Evolutionary conservation across 441 rosid genomes (phyloP), one percentile per base, ranked within the genome.

Genomic region (Erodium texanum): DNA sequence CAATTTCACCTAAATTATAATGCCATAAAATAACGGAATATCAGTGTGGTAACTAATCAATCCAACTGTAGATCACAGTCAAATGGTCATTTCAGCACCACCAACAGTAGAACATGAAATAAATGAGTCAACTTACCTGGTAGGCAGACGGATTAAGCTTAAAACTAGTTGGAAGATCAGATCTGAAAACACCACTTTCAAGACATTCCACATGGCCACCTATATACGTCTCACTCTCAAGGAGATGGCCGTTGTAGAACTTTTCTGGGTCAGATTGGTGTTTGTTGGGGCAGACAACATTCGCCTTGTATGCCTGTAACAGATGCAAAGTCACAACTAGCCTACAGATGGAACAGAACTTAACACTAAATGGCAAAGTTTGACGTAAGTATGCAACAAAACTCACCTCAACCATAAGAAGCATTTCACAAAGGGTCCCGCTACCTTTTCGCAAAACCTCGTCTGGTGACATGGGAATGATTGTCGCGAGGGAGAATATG

Each of bases 391-490:
- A 66, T 66, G 38, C 66, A 62, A 62, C 66, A 70, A 71, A 63
- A 82, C 73, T 70, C 70, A 91, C 94, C 91, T 88, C 79, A 73
- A 94, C 99, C 99, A 92, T 94, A 62, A 94, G 93, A 87, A 94
- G 98, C 98, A 94, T 94, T 82, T 94, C 99, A 75, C 99, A 94
- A 65, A 94, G 99, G 75, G 99, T 94, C 74, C 99, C 99, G 77
- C 93, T 94, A 73, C 99, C 99, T 85, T 94, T 92, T 59, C 99
- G 96, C 76, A 94, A 83, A 84, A 94, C 99, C 84, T 94, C 99
- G 75, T 94, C 99, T 24, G 99, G 99, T 63, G 92, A 82, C 99
- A 94, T 92, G 66, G 99, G 99, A 75, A 94, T 92, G 74, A 94
- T 94, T 56, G 98, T 94, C 68, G 98, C 96, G 66, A 94, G 91